A percentile compares a stretch with the other conserved stretches of the same genome.
These are phyloP conservation scores for Boletus smithii DNA, from an alignment of 1,284 basidiomycete species.

Conservation along the genomic window DNA sequence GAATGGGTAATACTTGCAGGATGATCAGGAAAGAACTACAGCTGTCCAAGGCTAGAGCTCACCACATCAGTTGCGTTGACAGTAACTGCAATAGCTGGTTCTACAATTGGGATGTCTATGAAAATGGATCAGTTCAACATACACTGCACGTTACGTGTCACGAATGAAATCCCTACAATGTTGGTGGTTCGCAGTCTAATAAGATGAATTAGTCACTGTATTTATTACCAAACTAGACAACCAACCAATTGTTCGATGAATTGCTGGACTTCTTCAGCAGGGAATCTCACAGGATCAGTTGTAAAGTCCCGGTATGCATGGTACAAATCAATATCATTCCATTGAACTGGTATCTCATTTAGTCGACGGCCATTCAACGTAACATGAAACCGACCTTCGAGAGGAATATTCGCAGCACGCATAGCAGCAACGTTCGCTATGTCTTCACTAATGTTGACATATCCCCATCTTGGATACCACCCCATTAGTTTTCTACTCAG, in stretches of 20 bases:
- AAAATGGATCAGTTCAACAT: not conserved
- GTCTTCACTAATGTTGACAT: constrained; percentile 45
- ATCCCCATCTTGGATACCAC: constrained; percentile 48
- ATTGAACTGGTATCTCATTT: constrained; percentile 48
- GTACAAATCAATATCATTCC: constrained; percentile 77
- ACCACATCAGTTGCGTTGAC: constrained; percentile 43
- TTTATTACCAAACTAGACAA: constrained; percentile 1
- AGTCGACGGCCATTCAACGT: not conserved
- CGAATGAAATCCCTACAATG: constrained; percentile 32
- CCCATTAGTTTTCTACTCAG: not conserved
- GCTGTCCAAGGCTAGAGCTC: constrained; percentile 13
- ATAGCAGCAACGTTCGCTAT: constrained; percentile 53
- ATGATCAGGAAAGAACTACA: not conserved
- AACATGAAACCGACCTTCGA: constrained; percentile 47
- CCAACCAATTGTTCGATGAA: constrained; percentile 62
- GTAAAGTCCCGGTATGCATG: constrained; percentile 68
- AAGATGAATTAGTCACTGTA: not conserved
- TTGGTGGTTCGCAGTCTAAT: constrained; percentile 40
- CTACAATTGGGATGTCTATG: constrained; percentile 45
- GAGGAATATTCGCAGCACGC: constrained; percentile 60
- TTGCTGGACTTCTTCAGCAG: constrained; percentile 52
- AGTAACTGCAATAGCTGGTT: constrained; percentile 36
- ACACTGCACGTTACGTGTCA: not conserved
- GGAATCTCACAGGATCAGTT: constrained; percentile 61
- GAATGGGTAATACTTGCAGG: constrained; percentile 46